Percentiles rank a stretch among this genome's conserved stretches.
These are phyloP conservation scores for Hylodesmum podocarpum DNA, from an alignment of 306 rosid genomes.

Conservation along the genomic window DNA sequence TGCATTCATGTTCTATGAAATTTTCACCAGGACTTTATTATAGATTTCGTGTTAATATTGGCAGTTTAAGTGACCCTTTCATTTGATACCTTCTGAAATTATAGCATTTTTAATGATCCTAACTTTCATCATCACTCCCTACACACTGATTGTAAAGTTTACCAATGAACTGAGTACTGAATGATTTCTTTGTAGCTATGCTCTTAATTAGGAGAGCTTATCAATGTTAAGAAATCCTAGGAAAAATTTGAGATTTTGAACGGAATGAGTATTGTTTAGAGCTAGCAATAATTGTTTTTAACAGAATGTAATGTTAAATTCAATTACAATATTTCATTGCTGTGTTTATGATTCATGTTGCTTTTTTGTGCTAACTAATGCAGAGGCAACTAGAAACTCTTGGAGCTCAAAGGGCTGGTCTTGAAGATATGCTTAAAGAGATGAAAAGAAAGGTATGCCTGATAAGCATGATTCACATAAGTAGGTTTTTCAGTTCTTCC, in stretches of 20 bases:
- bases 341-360: conserved; percentile 24
- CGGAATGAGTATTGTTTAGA: conserved; percentile 3
- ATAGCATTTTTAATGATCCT: background rate
- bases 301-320: conserved; percentile 3
- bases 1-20: background rate
- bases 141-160: background rate
- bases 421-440: conserved; percentile 99
- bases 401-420: conserved; percentile 99
- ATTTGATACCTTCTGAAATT: background rate
- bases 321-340: background rate
- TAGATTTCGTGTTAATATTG: background rate
- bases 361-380: conserved; percentile 42
- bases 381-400: conserved; percentile 98
- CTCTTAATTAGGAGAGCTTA: background rate
- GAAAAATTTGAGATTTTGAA: conserved; percentile 10
- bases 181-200: background rate
- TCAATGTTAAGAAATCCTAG: background rate
- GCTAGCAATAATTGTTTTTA: conserved; percentile 5
- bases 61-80: background rate
- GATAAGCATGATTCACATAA: conserved; percentile 10
- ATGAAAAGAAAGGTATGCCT: conserved; percentile 87
- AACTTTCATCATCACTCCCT: background rate
- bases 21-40: background rate
- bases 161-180: background rate
- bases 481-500: background rate